A percentile compares a stretch with the other conserved stretches of the same genome.
These are phyloP conservation scores for Leptographium procerum DNA, from an alignment of 2,329 filamentous ascomycete genomes.

Conservation along the genomic window DNA sequence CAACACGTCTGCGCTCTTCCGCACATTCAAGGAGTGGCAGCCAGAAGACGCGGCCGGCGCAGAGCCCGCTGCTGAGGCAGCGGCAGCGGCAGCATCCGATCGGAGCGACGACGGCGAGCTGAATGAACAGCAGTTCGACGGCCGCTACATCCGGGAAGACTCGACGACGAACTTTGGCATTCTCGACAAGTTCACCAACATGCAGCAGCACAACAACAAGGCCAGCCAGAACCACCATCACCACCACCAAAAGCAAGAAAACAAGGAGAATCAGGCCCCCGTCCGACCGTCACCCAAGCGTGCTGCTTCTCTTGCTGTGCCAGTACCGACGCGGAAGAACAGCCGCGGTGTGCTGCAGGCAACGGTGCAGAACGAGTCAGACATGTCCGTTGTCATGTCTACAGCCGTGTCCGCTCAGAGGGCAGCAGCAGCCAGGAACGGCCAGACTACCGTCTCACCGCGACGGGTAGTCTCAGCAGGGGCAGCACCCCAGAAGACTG, in stretches of 20 bases:
- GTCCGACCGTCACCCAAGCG: neutral
- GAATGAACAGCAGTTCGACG: neutral
- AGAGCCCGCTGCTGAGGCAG: too few relatives aligned
- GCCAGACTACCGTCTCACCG: neutral
- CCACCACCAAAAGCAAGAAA: neutral
- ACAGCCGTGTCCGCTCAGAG: neutral
- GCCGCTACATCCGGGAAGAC: neutral
- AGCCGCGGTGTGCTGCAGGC: conserved; percentile 7
- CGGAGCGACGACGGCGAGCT: neutral
- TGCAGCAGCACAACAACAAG: neutral
- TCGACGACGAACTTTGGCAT: conserved; percentile 12
- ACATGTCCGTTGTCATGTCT: conserved; percentile 11
- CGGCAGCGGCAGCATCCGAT: neutral
- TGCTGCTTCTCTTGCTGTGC: neutral
- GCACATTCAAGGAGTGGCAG: conserved; percentile 14
- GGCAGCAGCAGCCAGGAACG: neutral
- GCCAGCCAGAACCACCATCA: neutral
- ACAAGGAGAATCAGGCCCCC: conserved; percentile 11
- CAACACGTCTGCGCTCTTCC: conserved; percentile 14
- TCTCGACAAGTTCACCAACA: conserved; percentile 3
- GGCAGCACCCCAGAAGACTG: neutral
- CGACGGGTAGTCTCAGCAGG: neutral
- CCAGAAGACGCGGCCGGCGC: conserved; percentile 4
- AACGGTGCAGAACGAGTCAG: conserved; percentile 14
- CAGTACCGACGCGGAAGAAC: neutral